Percentiles rank a stretch among this genome's conserved stretches.
phyloP scores from a whole-genome alignment of 305 asterid genomes.

The Solanum hybrid region DNA sequence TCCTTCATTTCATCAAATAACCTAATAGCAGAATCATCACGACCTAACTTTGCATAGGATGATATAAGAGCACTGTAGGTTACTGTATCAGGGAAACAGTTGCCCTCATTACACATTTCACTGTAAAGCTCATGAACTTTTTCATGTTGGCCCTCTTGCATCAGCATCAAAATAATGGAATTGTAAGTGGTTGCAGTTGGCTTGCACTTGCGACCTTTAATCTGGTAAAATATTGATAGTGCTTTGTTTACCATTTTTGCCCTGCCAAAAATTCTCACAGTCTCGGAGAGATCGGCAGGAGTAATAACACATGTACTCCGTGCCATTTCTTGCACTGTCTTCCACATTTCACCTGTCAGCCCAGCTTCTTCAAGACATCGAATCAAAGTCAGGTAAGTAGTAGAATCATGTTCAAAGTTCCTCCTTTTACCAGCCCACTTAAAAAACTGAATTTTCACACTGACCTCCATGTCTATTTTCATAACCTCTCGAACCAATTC shows the following conservation, averaged over 20 bases:
- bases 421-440: constrained; percentile 85
- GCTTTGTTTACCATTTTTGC: constrained; percentile 81
- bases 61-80: constrained; percentile 79
- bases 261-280: constrained; percentile 54
- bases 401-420: constrained; percentile 68
- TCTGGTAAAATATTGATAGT: constrained; percentile 58
- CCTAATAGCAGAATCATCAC: constrained; percentile 60
- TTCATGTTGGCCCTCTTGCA: constrained; percentile 74
- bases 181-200: constrained; percentile 73
- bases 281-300: constrained; percentile 60
- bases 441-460: constrained; percentile 74
- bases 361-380: constrained; percentile 65
- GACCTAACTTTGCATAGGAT: constrained; percentile 54
- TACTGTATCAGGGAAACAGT: constrained; percentile 69
- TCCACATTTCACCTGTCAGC: constrained; percentile 70
- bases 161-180: constrained; percentile 73
- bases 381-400: constrained; percentile 62
- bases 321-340: constrained; percentile 68
- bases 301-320: constrained; percentile 44
- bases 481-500: constrained; percentile 71
- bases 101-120: constrained; percentile 76
- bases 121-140: constrained; percentile 76
- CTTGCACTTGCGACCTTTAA: constrained; percentile 65
- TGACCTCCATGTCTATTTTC: constrained; percentile 70
- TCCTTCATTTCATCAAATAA: constrained; percentile 86